A percentile compares a stretch with the other conserved stretches of the same genome.
phyloP scores from a whole-genome alignment of 371 early-diverging fungal genomes.

The Syncephalastrum sp. region DNA sequence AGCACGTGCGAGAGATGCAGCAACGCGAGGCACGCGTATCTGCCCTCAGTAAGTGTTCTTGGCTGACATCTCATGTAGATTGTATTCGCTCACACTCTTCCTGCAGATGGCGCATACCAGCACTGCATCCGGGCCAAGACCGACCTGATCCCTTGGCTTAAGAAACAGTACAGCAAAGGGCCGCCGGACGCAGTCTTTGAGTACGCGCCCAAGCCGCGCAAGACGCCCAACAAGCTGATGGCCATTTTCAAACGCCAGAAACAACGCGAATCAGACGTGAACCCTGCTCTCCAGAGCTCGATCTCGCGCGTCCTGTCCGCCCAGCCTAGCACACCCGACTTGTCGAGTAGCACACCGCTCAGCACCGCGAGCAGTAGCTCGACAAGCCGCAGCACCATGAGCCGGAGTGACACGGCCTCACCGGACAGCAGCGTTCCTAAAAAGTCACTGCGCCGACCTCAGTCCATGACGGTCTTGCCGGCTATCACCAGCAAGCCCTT shows the following conservation, averaged over 20 bases:
- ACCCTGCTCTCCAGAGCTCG: too few species aligned
- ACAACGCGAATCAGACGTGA: neutral
- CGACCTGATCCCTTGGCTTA: constrained; percentile 26
- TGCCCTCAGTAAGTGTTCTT: constrained; percentile 4
- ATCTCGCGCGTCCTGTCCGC: too few species aligned
- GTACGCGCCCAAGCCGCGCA: constrained; percentile 13
- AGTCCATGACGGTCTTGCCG: too few species aligned
- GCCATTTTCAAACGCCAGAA: constrained; percentile 12
- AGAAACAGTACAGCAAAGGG: constrained; percentile 30
- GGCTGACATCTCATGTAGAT: too few species aligned
- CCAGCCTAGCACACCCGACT: too few species aligned
- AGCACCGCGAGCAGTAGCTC: constrained; percentile 2
- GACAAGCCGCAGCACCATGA: neutral
- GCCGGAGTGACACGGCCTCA: neutral
- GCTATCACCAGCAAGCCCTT: too few species aligned
- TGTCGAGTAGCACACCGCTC: neutral
- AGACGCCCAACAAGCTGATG: constrained; percentile 7
- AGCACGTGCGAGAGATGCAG: too few species aligned
- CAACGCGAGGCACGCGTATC: neutral
- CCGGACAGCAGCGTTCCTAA: too few species aligned
- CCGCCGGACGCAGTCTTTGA: constrained; percentile 24
- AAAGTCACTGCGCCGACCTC: too few species aligned
- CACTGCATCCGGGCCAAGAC: constrained; percentile 24
- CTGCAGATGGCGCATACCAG: constrained; percentile 23
- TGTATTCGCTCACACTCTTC: too few species aligned